Evolutionary conservation across 2,329 filamentous ascomycete genomes (phyloP), one percentile per base, ranked within the genome.

Genomic region (Epichloe glyceriae): DNA sequence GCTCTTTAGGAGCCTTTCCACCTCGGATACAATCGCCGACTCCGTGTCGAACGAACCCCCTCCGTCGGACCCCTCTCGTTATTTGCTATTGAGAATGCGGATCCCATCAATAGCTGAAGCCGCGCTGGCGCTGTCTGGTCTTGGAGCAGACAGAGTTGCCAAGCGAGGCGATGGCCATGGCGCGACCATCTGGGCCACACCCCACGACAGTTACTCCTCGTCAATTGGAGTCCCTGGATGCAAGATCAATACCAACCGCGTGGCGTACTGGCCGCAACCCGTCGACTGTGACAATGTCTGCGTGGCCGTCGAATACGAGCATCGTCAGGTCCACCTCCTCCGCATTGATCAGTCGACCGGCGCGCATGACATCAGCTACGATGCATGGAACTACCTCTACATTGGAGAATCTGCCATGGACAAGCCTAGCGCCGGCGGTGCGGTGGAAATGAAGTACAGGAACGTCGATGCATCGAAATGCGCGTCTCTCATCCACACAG

Each of bases 371-470:
- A 69, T 82, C 60, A 73, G 68, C 60, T 82, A 80, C 67, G 78
- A 81, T 57, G 78, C 78, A 20, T 82, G 76, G 75, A 80, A 79
- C 65, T 78, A 77, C 56, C 74, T 82, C n/a, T 58, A 65, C 46
- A 75, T 71, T 0, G 74, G 74, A 50, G 52, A 71, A 49, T 67
- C 68, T 3, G 77, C 77, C 4, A 66, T 65, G 2, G 61, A 69
- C 14, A 62, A 70, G 44, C 75, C 76, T 26, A 64, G 62, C 3
- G 61, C 67, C 2, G 77, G 76, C 46, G 77, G 76, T 19, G 67
- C 66, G 11, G 57, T 76, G 20, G 62, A 67, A 19, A 78, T 79
- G 66, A 62, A 68, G 14, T 74, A 66, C 53, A 67, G 71, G 54
- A 62, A 68, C 51, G 71, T 71, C 35, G 67, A 67, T 51, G 67